A percentile compares a stretch with the other conserved stretches of the same genome.
Evolutionary conservation across 1,284 basidiomycete genomes (phyloP).

Genomic region (Phenoliferia sp.): DNA sequence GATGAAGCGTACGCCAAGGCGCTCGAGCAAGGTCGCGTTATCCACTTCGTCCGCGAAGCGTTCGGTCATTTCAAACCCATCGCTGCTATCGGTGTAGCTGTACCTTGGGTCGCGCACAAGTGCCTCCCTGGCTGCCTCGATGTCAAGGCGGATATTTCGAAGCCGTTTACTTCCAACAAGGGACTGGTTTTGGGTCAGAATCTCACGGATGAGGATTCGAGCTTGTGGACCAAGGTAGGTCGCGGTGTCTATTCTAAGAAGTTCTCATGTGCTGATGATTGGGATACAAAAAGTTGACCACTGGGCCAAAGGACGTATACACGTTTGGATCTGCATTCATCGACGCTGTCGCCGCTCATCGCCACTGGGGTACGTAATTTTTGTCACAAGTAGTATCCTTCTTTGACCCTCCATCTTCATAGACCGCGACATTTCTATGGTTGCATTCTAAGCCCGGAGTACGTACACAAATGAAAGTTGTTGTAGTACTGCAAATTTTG

Average conservation of each 20-base stretch:
- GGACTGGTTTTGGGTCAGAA: conserved; percentile 36
- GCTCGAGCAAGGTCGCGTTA: conserved; percentile 30
- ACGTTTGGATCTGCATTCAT: conserved; percentile 33
- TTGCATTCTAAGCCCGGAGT: conserved; percentile 21
- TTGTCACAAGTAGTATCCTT: no score
- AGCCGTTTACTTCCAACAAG: conserved; percentile 29
- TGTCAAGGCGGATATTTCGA: conserved; percentile 28
- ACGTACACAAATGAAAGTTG: no score
- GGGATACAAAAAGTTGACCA: background rate
- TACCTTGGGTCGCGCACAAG: conserved; percentile 32
- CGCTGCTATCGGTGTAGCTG: conserved; percentile 30
- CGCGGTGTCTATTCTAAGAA: no score
- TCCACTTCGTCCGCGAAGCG: conserved; percentile 34
- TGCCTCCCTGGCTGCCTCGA: conserved; percentile 30
- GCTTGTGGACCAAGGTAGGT: conserved; percentile 29
- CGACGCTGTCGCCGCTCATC: conserved; percentile 30
- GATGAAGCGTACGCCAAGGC: conserved; percentile 32
- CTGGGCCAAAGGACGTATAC: conserved; percentile 23
- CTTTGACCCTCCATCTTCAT: background rate
- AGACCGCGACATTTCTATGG: conserved; percentile 16
- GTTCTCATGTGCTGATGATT: background rate
- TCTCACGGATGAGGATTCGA: conserved; percentile 26
- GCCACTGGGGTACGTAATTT: conserved; percentile 23
- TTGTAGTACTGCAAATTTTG: no score
- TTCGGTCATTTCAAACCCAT: conserved; percentile 34